phyloP scores from a whole-genome alignment of 108 stramenopile species.

The Schizochytrium sp. region DNA sequence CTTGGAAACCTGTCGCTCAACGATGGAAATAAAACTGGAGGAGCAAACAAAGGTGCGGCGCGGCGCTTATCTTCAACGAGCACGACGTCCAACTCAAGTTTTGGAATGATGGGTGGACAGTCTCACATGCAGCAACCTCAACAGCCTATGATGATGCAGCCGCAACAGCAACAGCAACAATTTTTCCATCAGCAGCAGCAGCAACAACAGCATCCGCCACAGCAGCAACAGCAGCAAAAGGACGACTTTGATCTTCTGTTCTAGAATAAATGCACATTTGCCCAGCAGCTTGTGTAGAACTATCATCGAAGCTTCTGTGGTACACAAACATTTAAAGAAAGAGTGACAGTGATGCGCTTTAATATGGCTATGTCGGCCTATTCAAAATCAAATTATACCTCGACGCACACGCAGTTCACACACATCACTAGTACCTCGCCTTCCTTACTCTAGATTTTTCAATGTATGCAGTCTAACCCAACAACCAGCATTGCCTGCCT shows the following conservation, averaged over 20 bases:
- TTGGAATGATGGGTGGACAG: not conserved
- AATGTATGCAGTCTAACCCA: too few relatives aligned
- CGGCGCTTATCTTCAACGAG: not conserved
- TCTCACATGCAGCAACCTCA: too few relatives aligned
- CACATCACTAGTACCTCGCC: too few relatives aligned
- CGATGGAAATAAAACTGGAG: constrained; percentile 29
- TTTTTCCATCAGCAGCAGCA: not conserved
- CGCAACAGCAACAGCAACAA: not conserved
- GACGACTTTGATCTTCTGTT: constrained; percentile 40
- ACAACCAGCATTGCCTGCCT: too few relatives aligned
- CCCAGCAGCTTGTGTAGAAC: too few relatives aligned
- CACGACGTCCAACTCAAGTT: not conserved
- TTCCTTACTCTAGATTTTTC: too few relatives aligned
- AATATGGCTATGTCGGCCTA: too few relatives aligned
- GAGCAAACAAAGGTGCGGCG: not conserved
- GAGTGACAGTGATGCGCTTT: too few relatives aligned
- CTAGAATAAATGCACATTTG: not conserved
- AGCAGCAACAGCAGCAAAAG: not conserved
- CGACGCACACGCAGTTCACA: too few relatives aligned
- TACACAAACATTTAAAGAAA: too few relatives aligned
- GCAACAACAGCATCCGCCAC: not conserved
- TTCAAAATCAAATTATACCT: too few relatives aligned
- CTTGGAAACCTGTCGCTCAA: constrained; percentile 53
- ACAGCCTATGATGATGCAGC: not conserved
- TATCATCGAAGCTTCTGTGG: too few relatives aligned